Percentiles rank a stretch among this genome's conserved stretches.
phyloP scores from a whole-genome alignment of 768 basidiomycete species.

The Serpula lacrymans region DNA sequence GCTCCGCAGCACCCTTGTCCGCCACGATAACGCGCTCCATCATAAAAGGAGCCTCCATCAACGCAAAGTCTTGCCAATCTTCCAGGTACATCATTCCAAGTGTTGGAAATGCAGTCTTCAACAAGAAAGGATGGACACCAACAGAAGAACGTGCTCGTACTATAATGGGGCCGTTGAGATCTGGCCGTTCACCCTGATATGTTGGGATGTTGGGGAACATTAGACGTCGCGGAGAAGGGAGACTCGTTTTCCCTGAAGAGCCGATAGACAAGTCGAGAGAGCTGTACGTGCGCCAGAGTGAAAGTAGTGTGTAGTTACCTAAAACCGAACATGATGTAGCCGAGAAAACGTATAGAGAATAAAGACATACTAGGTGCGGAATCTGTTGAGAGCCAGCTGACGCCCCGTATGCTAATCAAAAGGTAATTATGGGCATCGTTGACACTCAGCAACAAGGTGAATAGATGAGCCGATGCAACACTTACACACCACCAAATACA shows the following conservation, averaged over 20 bases:
- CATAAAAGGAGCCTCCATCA: slow-evolving; percentile 66
- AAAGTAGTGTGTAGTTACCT: slow-evolving; percentile 72
- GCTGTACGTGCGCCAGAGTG: slow-evolving; percentile 76
- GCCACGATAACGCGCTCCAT: slow-evolving; percentile 75
- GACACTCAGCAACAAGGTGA: slow-evolving; percentile 19
- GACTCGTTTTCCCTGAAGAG: slow-evolving; percentile 42
- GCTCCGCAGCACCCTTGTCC: slow-evolving; percentile 65
- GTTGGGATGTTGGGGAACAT: slow-evolving; percentile 69
- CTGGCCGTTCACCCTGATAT: slow-evolving; percentile 42
- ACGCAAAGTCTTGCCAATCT: slow-evolving; percentile 76
- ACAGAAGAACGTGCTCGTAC: slow-evolving; percentile 45
- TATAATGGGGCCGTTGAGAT: slow-evolving; percentile 30
- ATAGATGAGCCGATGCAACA: slow-evolving; percentile 14
- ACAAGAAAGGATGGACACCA: slow-evolving; percentile 70
- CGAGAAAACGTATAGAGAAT: neutral
- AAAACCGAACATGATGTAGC: slow-evolving; percentile 9
- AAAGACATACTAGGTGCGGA: slow-evolving; percentile 42
- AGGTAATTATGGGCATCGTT: slow-evolving; percentile 1
- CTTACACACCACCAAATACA: slow-evolving; percentile 49
- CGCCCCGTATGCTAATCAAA: slow-evolving; percentile 54
- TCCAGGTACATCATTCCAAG: slow-evolving; percentile 63
- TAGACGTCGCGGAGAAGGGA: slow-evolving; percentile 68
- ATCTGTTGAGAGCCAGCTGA: slow-evolving; percentile 66
- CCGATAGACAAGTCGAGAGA: slow-evolving; percentile 50
- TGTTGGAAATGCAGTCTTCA: slow-evolving; percentile 71